Evolutionary conservation across 2,329 filamentous ascomycete genomes (phyloP).

Genomic region (Penicillium sp.): DNA sequence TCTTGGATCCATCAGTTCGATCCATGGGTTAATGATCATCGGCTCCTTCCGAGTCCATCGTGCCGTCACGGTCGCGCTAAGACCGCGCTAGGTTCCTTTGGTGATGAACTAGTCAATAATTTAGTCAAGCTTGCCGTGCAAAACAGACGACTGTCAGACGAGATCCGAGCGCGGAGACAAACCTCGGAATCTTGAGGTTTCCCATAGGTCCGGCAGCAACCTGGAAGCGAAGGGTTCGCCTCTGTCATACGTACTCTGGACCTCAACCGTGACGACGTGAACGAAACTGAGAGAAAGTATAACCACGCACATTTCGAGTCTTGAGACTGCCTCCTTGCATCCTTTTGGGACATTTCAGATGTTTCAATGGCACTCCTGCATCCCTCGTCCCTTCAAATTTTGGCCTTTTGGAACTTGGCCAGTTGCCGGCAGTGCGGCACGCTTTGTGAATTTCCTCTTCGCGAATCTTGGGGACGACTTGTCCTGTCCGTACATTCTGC

Average conservation of each 20-base stretch:
- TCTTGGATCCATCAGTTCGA: constrained; percentile 3
- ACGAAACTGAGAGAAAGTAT: background rate
- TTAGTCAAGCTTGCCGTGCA: background rate
- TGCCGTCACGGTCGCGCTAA: constrained; percentile 6
- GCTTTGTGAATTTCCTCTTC: background rate
- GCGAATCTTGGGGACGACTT: background rate
- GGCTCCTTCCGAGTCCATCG: constrained; percentile 15
- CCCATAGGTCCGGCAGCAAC: background rate
- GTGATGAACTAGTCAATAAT: constrained; percentile 3
- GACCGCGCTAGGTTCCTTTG: constrained; percentile 9
- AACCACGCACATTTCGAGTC: background rate
- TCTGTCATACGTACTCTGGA: background rate
- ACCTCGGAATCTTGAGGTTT: background rate
- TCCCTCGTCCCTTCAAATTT: background rate
- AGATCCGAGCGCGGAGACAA: background rate
- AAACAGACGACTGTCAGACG: background rate
- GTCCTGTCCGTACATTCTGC: background rate
- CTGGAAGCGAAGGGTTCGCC: background rate
- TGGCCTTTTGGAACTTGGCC: background rate
- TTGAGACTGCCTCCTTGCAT: background rate
- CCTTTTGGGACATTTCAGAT: background rate
- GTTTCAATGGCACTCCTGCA: background rate
- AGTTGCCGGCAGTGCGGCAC: constrained; percentile 6
- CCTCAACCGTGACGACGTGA: background rate
- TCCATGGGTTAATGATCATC: constrained; percentile 21